Conservation (phyloP, 1,284 basidiomycete species). For the Agroathelia rolfsii region DNA sequence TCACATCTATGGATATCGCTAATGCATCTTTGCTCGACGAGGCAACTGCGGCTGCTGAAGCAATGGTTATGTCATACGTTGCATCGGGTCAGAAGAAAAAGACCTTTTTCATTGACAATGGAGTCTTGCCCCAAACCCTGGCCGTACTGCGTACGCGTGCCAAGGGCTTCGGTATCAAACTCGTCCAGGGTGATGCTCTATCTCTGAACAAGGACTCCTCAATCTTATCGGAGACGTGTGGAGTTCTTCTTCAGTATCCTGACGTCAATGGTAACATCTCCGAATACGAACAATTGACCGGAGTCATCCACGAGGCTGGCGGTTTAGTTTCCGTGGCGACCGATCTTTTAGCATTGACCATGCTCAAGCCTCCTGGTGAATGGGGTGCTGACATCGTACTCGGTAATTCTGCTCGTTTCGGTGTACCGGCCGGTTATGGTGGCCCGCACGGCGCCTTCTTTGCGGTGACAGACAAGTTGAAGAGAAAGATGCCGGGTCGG, state of each 20-base stretch:
- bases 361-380: constrained; percentile 94
- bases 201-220: constrained; percentile 44
- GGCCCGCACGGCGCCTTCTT: constrained; percentile 96
- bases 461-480: constrained; percentile 85
- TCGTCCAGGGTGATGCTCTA: constrained; percentile 58
- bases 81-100: constrained; percentile 64
- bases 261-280: constrained; percentile 82
- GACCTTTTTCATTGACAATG: constrained; percentile 77
- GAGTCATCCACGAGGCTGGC: constrained; percentile 65
- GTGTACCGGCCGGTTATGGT: constrained; percentile 85
- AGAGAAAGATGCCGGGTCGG: constrained; percentile 95
- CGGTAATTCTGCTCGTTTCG: constrained; percentile 93
- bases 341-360: constrained; percentile 86
- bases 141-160: constrained; percentile 82
- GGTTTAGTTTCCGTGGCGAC: constrained; percentile 83
- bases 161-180: constrained; percentile 80
- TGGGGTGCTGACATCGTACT: constrained; percentile 97
- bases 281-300: constrained; percentile 65
- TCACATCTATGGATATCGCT: constrained; percentile 91
- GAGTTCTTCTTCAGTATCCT: constrained; percentile 87
- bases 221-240: constrained; percentile 63
- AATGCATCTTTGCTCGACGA: constrained; percentile 91
- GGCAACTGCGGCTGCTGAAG: constrained; percentile 89
- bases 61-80: constrained; percentile 78
- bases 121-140: constrained; percentile 80